These are phyloP conservation scores for Asterochloris sp. DNA, from an alignment of 139 green algal species.

Conservation along the genomic window DNA sequence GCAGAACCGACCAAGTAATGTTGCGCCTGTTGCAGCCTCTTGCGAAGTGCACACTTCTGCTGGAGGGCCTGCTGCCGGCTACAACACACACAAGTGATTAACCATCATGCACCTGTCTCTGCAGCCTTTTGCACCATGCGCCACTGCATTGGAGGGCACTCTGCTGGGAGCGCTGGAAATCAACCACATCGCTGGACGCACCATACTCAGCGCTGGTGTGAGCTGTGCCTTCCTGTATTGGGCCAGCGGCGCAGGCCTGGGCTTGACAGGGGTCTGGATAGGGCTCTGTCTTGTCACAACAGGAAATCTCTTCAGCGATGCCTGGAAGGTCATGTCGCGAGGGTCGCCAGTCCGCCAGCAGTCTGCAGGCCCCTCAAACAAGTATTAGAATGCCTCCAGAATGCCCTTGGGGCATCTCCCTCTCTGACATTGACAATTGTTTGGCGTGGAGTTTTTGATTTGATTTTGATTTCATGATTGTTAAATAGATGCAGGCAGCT, in stretches of 20 bases:
- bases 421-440: no score
- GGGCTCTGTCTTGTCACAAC: conserved; percentile 6
- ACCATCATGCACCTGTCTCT: not conserved
- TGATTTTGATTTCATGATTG: no score
- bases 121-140: conserved; percentile 24
- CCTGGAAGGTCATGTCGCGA: conserved; percentile 2
- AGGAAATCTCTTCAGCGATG: conserved; percentile 3
- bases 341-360: not conserved
- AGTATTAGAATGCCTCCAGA: no score
- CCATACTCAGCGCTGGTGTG: conserved; percentile 3
- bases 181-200: conserved; percentile 18
- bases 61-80: no score
- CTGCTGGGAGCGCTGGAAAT: conserved; percentile 23
- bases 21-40: no score
- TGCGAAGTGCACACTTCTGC: no score
- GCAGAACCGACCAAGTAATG: no score
- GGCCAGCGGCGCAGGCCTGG: not conserved
- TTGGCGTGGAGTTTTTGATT: no score
- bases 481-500: no score
- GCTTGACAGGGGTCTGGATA: conserved; percentile 11
- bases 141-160: conserved; percentile 20
- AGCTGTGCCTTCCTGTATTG: conserved; percentile 4
- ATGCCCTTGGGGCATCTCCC: no score
- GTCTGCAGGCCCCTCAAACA: no score
- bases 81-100: no score